Evolutionary conservation across 306 rosid genomes (phyloP), one percentile per base, ranked within the genome.

Genomic region (Cicer judaicum): DNA sequence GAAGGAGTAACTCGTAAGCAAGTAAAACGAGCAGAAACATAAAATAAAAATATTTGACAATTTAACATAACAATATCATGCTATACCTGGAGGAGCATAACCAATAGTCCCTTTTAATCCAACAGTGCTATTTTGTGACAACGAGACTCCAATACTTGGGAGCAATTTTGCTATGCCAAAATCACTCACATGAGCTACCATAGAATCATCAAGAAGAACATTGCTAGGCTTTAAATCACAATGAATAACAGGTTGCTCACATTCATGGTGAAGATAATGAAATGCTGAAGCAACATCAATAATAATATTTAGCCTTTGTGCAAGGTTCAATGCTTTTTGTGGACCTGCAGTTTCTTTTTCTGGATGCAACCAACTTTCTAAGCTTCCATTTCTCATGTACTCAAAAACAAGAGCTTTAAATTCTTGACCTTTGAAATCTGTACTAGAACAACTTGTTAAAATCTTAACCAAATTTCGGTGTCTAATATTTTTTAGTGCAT

Each of bases 361-460:
- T 1, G 70, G 67, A 55, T 82, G 83, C 7, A 82, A 10, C 86
- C 86, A 83, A 2, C 42, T 54, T 24, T 83, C 84, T 38, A 83
- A 71, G 67, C 63, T 79, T 50, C 81, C 87, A 65, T 83, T 83
- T 34, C 10, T 11, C 84, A 83, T 75, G 57, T 36, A 73, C 15
- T 65, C 52, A 19, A 70, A 83, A n/a, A 83, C 78, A 0, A 83
- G 57, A 70, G 76, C 87, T 71, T 83, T 79, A 19, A 83, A 75
- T 13, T 64, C 86, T 55, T 55, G 73, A 13, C 86, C 83, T 1
- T 49, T 34, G 49, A 56, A 64, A 76, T 79, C 76, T 3, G 11
- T 7, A 29, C 69, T 56, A 0, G 84, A 79, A 34, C 84, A 79
- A 65, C 81, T 70, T 18, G 87, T 83, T 29, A 75, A 36, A 15